These are phyloP conservation scores for Trametes sp. DNA, from an alignment of 1,284 basidiomycete genomes.

Conservation along the genomic window DNA sequence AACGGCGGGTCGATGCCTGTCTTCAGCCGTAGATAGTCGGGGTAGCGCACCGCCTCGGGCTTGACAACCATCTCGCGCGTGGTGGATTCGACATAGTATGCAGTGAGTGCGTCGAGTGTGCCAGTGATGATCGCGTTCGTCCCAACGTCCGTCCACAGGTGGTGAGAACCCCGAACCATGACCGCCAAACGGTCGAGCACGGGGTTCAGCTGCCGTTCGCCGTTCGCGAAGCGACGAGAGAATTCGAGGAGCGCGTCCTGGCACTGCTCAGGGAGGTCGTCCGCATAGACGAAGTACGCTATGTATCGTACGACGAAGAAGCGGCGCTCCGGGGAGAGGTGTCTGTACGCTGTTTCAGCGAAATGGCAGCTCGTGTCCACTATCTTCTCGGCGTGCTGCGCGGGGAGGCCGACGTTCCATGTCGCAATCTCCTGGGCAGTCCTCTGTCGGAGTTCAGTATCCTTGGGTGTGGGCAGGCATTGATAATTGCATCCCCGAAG, in stretches of 20 bases:
- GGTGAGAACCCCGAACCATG: slow-evolving; percentile 15
- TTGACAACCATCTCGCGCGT: slow-evolving; percentile 15
- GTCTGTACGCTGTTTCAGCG: slow-evolving; percentile 25
- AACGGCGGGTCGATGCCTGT: slow-evolving; percentile 27
- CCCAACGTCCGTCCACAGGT: slow-evolving; percentile 24
- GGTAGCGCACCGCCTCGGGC: slow-evolving; percentile 24
- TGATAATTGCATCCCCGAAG: neutral
- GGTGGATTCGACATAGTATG: slow-evolving; percentile 24
- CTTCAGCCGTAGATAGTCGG: slow-evolving; percentile 24
- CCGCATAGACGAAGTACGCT: slow-evolving; percentile 26
- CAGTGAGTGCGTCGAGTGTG: slow-evolving; percentile 27
- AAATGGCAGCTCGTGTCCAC: slow-evolving; percentile 23
- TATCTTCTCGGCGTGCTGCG: slow-evolving; percentile 4
- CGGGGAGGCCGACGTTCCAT: slow-evolving; percentile 11
- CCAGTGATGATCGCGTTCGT: slow-evolving; percentile 25
- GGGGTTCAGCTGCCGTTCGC: slow-evolving; percentile 20
- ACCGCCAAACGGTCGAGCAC: slow-evolving; percentile 22
- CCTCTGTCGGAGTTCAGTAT: neutral
- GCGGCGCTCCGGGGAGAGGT: slow-evolving; percentile 23
- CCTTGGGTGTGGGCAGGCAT: neutral
- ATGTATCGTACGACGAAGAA: slow-evolving; percentile 27
- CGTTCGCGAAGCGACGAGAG: slow-evolving; percentile 20
- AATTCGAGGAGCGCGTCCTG: slow-evolving; percentile 25
- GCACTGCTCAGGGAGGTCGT: slow-evolving; percentile 19
- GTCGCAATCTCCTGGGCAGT: neutral